Percentiles rank a stretch among this genome's conserved stretches.
phyloP scores from a whole-genome alignment of 176 grass and related monocot genomes.

The Aegilops umbellulata region DNA sequence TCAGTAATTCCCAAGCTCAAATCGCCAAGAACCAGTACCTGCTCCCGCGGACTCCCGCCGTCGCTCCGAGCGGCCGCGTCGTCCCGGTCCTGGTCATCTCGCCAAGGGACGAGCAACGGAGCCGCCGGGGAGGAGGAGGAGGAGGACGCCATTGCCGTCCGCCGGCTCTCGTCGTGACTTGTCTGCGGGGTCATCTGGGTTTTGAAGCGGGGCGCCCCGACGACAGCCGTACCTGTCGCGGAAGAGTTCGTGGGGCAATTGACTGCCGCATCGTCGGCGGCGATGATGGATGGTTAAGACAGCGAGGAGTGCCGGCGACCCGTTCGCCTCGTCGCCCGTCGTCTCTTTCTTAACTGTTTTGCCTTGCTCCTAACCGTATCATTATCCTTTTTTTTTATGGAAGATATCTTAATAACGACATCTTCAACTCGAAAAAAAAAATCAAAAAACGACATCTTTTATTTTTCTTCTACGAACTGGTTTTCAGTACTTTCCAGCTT shows the following conservation, averaged over 20 bases:
- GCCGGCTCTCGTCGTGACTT: neutral
- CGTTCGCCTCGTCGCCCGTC: neutral
- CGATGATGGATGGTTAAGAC: neutral
- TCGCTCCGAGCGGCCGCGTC: conserved; percentile 10
- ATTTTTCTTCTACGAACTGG: neutral
- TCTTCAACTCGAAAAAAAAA: no score
- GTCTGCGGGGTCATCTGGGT: neutral
- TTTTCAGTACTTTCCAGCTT: neutral
- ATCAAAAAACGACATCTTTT: no score
- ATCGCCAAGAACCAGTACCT: conserved; percentile 10
- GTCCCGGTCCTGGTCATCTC: neutral
- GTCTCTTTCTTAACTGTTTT: neutral
- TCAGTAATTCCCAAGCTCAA: neutral
- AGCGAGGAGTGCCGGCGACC: neutral
- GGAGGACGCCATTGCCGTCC: conserved; percentile 17
- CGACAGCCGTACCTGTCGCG: neutral
- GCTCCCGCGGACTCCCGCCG: conserved; percentile 23
- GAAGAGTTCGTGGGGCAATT: neutral
- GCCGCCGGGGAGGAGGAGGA: conserved; percentile 13
- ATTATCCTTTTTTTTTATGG: neutral
- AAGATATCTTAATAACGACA: no score
- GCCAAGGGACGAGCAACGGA: neutral
- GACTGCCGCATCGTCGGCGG: neutral
- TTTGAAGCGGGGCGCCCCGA: neutral
- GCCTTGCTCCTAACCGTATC: neutral